phyloP scores from a whole-genome alignment of 352 stramenopile species.

The Globisporangium canariense region DNA sequence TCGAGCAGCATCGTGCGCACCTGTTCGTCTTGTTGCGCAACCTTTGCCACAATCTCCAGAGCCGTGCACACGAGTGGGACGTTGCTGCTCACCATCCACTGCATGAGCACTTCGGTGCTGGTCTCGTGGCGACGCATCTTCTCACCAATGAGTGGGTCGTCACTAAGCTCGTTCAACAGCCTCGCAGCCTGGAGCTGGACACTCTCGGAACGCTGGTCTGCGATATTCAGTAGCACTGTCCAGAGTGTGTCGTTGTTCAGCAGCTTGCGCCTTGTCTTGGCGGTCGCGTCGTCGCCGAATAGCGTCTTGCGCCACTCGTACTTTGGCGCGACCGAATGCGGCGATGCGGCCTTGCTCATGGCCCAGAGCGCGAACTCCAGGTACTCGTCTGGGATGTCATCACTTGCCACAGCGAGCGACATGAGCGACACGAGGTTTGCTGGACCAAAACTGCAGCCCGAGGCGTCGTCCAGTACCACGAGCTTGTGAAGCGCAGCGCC shows the following conservation, averaged over 20 bases:
- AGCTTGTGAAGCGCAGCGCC: constrained; percentile 49
- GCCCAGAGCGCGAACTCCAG: constrained; percentile 72
- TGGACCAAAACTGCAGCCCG: constrained; percentile 47
- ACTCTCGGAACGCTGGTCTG: constrained; percentile 19
- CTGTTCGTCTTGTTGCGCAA: constrained; percentile 26
- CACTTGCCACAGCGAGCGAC: constrained; percentile 49
- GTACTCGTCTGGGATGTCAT: constrained; percentile 58
- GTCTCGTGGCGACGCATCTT: constrained; percentile 25
- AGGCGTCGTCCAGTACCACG: constrained; percentile 35
- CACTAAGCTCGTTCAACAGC: constrained; percentile 41
- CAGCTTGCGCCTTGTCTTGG: constrained; percentile 53
- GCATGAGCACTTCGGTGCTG: constrained; percentile 27
- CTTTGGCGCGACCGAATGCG: constrained; percentile 24
- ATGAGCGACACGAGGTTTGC: constrained; percentile 68
- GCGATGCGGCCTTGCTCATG: constrained; percentile 42
- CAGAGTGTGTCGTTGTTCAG: constrained; percentile 51
- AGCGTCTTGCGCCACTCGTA: constrained; percentile 60
- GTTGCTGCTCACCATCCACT: constrained; percentile 40
- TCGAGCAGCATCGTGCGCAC: constrained; percentile 36
- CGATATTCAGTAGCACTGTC: constrained; percentile 29
- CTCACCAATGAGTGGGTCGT: constrained; percentile 22
- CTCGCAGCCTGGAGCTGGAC: constrained; percentile 48
- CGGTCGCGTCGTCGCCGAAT: constrained; percentile 53
- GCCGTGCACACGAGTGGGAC: constrained; percentile 32
- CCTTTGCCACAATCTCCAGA: constrained; percentile 42